Evolutionary conservation across 202 grass and related monocot genomes (phyloP).

Genomic region (Schoenoplectus triqueter): DNA sequence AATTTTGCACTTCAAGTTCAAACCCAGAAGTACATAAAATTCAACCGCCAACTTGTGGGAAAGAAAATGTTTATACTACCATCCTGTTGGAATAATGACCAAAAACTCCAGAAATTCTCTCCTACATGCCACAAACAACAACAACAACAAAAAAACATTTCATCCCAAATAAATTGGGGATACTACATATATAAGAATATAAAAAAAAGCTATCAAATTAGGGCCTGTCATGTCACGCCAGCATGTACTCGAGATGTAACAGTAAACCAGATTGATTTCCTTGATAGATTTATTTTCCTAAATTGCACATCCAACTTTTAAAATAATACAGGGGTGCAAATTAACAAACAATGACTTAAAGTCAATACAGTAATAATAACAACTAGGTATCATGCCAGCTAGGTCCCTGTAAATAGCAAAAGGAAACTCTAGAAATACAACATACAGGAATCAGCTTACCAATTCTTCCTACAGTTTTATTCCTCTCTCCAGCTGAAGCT

Average conservation of each 20-base stretch:
- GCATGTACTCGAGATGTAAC: not conserved
- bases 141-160: not conserved
- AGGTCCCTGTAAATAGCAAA: not conserved
- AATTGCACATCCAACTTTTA: not conserved
- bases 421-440: not conserved
- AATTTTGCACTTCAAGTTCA: not conserved
- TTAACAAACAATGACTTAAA: not conserved
- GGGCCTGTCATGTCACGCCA: not conserved
- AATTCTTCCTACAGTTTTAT: constrained; percentile 40
- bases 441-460: constrained; percentile 46
- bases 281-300: not conserved
- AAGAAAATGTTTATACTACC: not conserved
- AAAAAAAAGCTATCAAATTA: not conserved
- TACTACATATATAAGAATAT: not conserved
- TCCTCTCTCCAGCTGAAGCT: constrained; percentile 46
- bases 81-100: too few relatives aligned
- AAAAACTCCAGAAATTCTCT: too few relatives aligned
- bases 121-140: too few relatives aligned
- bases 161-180: not conserved
- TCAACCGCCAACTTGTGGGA: not conserved
- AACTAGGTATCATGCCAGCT: not conserved
- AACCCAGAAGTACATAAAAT: not conserved
- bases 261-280: not conserved
- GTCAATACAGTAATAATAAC: not conserved
- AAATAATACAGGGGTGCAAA: not conserved